Conservation (phyloP, 371 early-diverging fungal genomes). For the Mucor irregularis region DNA sequence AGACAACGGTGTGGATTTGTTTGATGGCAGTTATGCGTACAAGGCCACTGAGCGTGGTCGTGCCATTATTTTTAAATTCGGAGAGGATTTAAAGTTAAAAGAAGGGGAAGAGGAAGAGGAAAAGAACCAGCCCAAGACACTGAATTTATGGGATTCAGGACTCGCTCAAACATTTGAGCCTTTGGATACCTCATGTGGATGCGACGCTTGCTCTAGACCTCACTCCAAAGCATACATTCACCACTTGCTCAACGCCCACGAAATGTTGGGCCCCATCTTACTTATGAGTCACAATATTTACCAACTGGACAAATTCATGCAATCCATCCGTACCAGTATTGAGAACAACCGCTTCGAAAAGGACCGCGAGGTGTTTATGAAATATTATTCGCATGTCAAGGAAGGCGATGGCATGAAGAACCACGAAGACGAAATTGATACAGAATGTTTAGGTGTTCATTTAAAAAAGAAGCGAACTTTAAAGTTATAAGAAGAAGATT, state of each 20-base stretch:
- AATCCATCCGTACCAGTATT: slow-evolving; percentile 59
- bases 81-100: slow-evolving; percentile 14
- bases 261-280: slow-evolving; percentile 79
- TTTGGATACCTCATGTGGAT: slow-evolving; percentile 60
- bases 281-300: slow-evolving; percentile 78
- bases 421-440: slow-evolving; percentile 44
- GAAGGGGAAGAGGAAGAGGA: no score
- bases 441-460: slow-evolving; percentile 39
- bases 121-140: slow-evolving; percentile 28
- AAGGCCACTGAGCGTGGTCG: slow-evolving; percentile 46
- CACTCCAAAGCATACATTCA: slow-evolving; percentile 78
- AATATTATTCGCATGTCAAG: slow-evolving; percentile 35
- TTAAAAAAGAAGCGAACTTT: slow-evolving; percentile 46
- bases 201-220: slow-evolving; percentile 65
- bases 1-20: slow-evolving; percentile 72
- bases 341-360: slow-evolving; percentile 52
- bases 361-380: slow-evolving; percentile 47
- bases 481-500: slow-evolving; percentile 6
- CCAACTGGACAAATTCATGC: slow-evolving; percentile 65
- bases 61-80: slow-evolving; percentile 45
- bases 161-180: slow-evolving; percentile 60
- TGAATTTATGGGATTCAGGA: slow-evolving; percentile 57
- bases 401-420: slow-evolving; percentile 32
- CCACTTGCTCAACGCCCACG: slow-evolving; percentile 73
- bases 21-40: slow-evolving; percentile 62